Conservation (phyloP, 2,329 filamentous ascomycete genomes). For the Keithomyces neogunnii region DNA sequence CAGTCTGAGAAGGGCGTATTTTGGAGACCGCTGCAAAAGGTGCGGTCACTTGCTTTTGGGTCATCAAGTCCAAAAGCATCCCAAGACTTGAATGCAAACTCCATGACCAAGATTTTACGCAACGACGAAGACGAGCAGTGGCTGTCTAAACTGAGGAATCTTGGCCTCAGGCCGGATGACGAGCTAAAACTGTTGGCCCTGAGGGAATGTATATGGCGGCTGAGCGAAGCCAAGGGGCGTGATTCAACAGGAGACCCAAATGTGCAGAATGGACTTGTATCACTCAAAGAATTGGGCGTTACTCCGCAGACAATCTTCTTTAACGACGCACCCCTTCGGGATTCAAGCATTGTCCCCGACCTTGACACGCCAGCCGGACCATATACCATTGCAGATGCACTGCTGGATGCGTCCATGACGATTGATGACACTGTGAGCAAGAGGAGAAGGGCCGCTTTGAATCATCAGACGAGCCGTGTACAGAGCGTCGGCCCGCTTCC, state of each 20-base stretch:
- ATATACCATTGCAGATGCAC: conserved; percentile 81
- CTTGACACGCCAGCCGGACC: conserved; percentile 31
- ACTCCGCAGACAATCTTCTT: conserved; percentile 88
- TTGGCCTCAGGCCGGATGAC: conserved; percentile 75
- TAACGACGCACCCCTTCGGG: conserved; percentile 59
- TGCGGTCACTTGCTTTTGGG: conserved; percentile 56
- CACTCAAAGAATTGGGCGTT: conserved; percentile 66
- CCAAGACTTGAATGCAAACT: conserved; percentile 46
- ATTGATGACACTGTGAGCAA: conserved; percentile 60
- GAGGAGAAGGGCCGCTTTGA: conserved; percentile 42
- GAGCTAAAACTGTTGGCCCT: conserved; percentile 83
- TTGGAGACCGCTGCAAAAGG: conserved; percentile 70
- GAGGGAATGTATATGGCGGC: conserved; percentile 83
- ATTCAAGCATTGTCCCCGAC: conserved; percentile 23
- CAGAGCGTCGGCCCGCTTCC: conserved; percentile 25
- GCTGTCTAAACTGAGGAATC: conserved; percentile 74
- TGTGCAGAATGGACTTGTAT: conserved; percentile 43
- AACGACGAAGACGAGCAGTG: conserved; percentile 94
- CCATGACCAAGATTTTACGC: conserved; percentile 56
- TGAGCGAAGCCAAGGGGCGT: conserved; percentile 63
- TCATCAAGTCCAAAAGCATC: conserved; percentile 46
- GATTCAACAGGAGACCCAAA: conserved; percentile 30
- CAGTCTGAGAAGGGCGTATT: conserved; percentile 77
- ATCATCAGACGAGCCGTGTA: conserved; percentile 38
- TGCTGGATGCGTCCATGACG: conserved; percentile 84